Evolutionary conservation across 805 yeast genomes (phyloP).

Genomic region (Scheffersomyces lignosus): DNA sequence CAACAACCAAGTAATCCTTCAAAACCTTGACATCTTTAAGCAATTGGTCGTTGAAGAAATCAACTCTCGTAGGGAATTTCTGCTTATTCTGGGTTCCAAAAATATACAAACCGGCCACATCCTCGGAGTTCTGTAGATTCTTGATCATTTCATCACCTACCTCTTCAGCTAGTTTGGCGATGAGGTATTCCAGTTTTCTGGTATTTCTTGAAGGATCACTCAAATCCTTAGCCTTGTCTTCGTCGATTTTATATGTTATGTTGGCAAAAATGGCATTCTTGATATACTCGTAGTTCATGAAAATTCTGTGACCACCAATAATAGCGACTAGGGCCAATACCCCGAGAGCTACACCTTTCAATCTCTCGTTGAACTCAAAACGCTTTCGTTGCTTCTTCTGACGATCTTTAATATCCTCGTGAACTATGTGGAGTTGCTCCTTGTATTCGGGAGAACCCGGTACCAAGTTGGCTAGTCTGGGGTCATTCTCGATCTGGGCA

Average conservation of each 20-base stretch:
- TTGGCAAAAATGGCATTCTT: constrained; percentile 33
- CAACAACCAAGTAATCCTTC: constrained; percentile 52
- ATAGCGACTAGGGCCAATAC: constrained; percentile 36
- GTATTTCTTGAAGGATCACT: constrained; percentile 30
- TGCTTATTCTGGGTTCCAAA: constrained; percentile 34
- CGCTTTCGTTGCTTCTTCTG: constrained; percentile 27
- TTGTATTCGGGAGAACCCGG: constrained; percentile 39
- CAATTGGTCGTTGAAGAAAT: constrained; percentile 60
- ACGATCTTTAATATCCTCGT: constrained; percentile 23
- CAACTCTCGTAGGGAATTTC: constrained; percentile 58
- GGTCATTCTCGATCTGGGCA: constrained; percentile 28
- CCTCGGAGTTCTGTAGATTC: constrained; percentile 21
- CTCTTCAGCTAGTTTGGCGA: constrained; percentile 24
- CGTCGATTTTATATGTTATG: constrained; percentile 37
- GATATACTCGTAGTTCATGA: constrained; percentile 43
- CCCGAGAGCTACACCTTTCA: constrained; percentile 48
- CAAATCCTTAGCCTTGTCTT: constrained; percentile 34
- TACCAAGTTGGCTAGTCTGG: constrained; percentile 25
- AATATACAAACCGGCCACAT: constrained; percentile 35
- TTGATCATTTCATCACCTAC: constrained; percentile 16
- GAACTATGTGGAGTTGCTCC: constrained; percentile 27
- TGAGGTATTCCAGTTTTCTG: constrained; percentile 24
- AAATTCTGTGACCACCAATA: constrained; percentile 40
- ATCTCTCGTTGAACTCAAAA: constrained; percentile 42
- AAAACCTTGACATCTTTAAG: constrained; percentile 58